phyloP scores from a whole-genome alignment of 2,329 filamentous ascomycete genomes.

The Tolypocladium sp. region DNA sequence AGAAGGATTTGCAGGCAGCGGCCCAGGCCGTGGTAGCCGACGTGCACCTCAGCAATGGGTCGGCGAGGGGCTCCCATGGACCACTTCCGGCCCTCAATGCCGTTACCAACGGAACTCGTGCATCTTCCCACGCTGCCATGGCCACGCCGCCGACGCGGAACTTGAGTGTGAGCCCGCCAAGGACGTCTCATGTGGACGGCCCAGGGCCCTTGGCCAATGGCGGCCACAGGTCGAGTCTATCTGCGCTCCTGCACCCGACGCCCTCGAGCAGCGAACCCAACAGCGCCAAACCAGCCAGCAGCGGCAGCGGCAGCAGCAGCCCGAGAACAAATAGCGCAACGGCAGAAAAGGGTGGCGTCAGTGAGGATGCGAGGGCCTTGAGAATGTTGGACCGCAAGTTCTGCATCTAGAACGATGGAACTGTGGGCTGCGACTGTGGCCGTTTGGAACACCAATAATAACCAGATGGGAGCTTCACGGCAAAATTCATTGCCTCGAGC shows the following conservation, averaged over 20 bases:
- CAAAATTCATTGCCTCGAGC: background rate
- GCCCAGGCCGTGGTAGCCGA: constrained; percentile 33
- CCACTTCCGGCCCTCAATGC: constrained; percentile 33
- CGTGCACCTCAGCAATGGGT: constrained; percentile 21
- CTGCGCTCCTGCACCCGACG: constrained; percentile 42
- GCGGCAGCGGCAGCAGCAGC: constrained; percentile 32
- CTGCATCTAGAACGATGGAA: constrained; percentile 17
- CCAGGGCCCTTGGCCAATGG: constrained; percentile 6
- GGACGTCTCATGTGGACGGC: constrained; percentile 27
- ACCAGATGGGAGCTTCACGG: background rate
- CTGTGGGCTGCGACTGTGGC: background rate
- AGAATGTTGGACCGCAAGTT: constrained; percentile 57
- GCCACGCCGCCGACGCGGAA: constrained; percentile 35
- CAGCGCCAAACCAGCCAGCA: constrained; percentile 32
- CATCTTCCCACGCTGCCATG: constrained; percentile 17
- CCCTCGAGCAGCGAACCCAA: constrained; percentile 35
- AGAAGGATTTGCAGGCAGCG: constrained; percentile 34
- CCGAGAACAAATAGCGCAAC: constrained; percentile 17
- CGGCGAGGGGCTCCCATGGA: constrained; percentile 29
- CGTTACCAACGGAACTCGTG: constrained; percentile 18
- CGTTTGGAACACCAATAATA: background rate
- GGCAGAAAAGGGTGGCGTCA: constrained; percentile 32
- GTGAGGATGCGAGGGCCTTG: constrained; percentile 57
- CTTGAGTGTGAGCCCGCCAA: constrained; percentile 39
- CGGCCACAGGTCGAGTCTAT: constrained; percentile 34